Conservation (phyloP, 371 early-diverging fungal genomes). For the Syncephalastrum monosporum region DNA sequence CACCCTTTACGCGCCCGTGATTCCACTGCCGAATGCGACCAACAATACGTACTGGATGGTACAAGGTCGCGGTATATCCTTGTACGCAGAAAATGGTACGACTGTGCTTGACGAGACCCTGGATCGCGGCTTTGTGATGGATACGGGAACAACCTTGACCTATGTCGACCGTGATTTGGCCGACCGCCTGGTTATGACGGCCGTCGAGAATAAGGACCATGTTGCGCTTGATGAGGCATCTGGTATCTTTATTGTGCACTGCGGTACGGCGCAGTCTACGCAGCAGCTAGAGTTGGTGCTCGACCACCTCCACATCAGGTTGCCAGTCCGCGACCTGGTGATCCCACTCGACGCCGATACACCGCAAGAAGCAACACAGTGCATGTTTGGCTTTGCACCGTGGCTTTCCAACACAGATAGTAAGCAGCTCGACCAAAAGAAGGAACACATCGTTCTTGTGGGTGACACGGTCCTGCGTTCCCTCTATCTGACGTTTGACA, state of each 20-base stretch:
- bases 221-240: conserved; percentile 6
- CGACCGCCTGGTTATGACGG: conserved; percentile 14
- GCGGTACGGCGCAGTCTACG: not conserved
- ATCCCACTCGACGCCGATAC: conserved; percentile 32
- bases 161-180: conserved; percentile 29
- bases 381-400: conserved; percentile 47
- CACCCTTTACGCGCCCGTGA: conserved; percentile 37
- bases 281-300: not conserved
- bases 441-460: conserved; percentile 22
- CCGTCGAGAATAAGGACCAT: conserved; percentile 12
- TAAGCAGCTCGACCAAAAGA: conserved; percentile 4
- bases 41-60: conserved; percentile 29
- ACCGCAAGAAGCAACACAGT: conserved; percentile 20
- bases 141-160: conserved; percentile 49
- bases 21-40: conserved; percentile 24
- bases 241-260: not conserved
- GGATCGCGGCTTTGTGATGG: conserved; percentile 33
- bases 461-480: conserved; percentile 45
- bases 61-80: conserved; percentile 13
- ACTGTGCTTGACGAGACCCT: conserved; percentile 8
- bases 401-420: conserved; percentile 6
- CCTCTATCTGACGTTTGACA: conserved; percentile 43
- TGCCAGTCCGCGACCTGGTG: conserved; percentile 34
- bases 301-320: conserved; percentile 22
- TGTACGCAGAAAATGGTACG: conserved; percentile 1